Conservation (phyloP, 2,329 filamentous ascomycete species). For the Xylogone sp. region DNA sequence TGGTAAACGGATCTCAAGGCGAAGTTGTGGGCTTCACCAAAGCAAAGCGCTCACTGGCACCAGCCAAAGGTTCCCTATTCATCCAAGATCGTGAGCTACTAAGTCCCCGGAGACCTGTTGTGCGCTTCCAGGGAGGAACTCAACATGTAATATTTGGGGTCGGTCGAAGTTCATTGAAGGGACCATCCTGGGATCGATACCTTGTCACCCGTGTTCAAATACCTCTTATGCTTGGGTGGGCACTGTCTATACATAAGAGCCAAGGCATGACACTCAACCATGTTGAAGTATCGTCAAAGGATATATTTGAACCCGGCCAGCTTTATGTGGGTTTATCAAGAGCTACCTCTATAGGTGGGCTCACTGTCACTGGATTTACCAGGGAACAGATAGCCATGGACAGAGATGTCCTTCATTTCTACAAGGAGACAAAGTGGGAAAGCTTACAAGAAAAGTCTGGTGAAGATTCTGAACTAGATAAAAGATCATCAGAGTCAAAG, state of each 20-base stretch:
- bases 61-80: too few relatives aligned
- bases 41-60: not conserved
- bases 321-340: conserved; percentile 24
- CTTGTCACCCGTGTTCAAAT: conserved; percentile 36
- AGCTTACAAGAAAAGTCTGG: conserved; percentile 2
- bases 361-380: conserved; percentile 18
- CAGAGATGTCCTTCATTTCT: conserved; percentile 20
- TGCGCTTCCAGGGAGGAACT: conserved; percentile 17
- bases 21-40: conserved; percentile 18
- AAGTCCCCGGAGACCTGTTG: conserved; percentile 5
- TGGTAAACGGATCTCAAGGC: conserved; percentile 26
- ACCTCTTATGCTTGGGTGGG: conserved; percentile 91
- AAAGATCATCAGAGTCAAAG: too few relatives aligned
- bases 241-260: conserved; percentile 93
- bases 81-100: too few relatives aligned
- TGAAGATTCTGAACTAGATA: too few relatives aligned
- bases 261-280: conserved; percentile 71
- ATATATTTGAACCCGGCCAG: conserved; percentile 24
- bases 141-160: conserved; percentile 8
- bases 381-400: conserved; percentile 16
- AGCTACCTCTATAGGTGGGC: conserved; percentile 17
- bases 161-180: conserved; percentile 6
- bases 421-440: conserved; percentile 21
- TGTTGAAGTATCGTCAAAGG: conserved; percentile 18
- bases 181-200: conserved; percentile 10